Percentiles rank a stretch among this genome's conserved stretches.
phyloP scores from a whole-genome alignment of 139 green algal species.

The Chlamydomonas schloesseri region DNA sequence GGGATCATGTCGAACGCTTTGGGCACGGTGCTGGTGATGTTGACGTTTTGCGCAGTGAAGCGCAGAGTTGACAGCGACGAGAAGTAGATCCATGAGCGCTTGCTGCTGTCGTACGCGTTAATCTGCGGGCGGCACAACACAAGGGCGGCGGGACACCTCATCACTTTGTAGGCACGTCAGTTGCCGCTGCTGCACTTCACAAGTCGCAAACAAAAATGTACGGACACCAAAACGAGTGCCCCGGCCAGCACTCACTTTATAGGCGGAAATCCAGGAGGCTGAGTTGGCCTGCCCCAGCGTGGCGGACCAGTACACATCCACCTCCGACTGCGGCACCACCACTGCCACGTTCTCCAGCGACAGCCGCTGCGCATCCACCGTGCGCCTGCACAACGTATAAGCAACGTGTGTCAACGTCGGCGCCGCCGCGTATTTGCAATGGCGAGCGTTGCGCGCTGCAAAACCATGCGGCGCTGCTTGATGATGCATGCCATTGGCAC shows the following conservation, averaged over 20 bases:
- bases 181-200: too few relatives aligned
- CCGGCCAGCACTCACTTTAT: neutral
- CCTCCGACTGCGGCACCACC: slow-evolving; percentile 9
- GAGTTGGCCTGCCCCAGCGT: neutral
- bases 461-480: too few relatives aligned
- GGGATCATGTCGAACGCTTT: slow-evolving; percentile 3
- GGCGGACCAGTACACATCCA: neutral
- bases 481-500: too few relatives aligned
- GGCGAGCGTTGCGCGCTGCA: too few relatives aligned
- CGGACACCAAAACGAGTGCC: too few relatives aligned
- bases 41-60: neutral
- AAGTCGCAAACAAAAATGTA: too few relatives aligned
- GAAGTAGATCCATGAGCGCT: slow-evolving; percentile 24
- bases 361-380: neutral
- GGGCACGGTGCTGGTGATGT: slow-evolving; percentile 31
- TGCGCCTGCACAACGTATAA: neutral
- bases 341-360: neutral
- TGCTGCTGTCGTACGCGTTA: neutral
- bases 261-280: neutral
- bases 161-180: too few relatives aligned
- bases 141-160: neutral
- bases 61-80: neutral
- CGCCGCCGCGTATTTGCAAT: too few relatives aligned
- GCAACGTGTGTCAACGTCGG: too few relatives aligned
- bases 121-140: neutral